These are phyloP conservation scores for Aspergillus ibericus DNA, from an alignment of 2,329 filamentous ascomycete genomes.

Conservation along the genomic window DNA sequence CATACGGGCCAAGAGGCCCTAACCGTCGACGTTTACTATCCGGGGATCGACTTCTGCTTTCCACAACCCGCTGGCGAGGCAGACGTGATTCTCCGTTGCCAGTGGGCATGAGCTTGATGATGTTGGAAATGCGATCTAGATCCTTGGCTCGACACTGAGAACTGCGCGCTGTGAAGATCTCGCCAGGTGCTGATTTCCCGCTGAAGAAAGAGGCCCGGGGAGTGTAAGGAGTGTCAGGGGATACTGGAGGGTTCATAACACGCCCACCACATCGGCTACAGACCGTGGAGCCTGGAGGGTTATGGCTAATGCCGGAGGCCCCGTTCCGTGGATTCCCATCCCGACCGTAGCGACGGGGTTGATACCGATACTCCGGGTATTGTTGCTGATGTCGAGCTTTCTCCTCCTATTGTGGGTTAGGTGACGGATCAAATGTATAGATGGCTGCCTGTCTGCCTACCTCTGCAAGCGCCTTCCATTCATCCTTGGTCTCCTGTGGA, in stretches of 20 bases:
- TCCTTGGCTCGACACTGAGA: constrained; percentile 27
- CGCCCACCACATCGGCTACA: constrained; percentile 49
- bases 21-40: constrained; percentile 66
- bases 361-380: constrained; percentile 93
- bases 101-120: constrained; percentile 22
- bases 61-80: constrained; percentile 30
- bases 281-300: constrained; percentile 38
- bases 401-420: constrained; percentile 62
- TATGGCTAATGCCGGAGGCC: constrained; percentile 37
- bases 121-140: constrained; percentile 23
- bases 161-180: constrained; percentile 22
- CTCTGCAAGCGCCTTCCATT: constrained; percentile 88
- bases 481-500: constrained; percentile 69
- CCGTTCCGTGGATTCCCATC: constrained; percentile 46
- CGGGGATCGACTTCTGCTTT: constrained; percentile 47
- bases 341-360: constrained; percentile 70
- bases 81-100: constrained; percentile 24
- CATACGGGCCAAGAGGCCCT: constrained; percentile 45
- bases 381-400: constrained; percentile 84
- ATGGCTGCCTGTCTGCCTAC: constrained; percentile 44
- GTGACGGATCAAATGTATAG: neutral
- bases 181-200: constrained; percentile 32
- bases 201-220: constrained; percentile 37
- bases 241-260: constrained; percentile 48
- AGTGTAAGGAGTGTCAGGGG: constrained; percentile 43